These are phyloP conservation scores for Ascochyta pisi DNA, from an alignment of 2,329 filamentous ascomycete genomes.

Conservation along the genomic window DNA sequence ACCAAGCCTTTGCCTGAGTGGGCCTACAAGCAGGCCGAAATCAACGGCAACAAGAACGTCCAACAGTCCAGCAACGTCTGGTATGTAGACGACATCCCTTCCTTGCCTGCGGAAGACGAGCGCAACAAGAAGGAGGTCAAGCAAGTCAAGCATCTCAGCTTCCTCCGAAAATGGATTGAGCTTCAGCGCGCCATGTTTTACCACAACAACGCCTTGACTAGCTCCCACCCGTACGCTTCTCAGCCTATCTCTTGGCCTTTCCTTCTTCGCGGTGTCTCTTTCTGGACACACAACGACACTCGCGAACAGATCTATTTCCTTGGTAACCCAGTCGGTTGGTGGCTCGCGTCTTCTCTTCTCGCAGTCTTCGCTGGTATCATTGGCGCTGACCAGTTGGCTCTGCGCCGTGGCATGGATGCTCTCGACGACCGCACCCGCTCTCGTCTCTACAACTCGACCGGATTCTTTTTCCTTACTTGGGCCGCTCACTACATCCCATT, in stretches of 20 bases:
- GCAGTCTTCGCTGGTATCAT: slow-evolving; percentile 94
- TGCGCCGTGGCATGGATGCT: slow-evolving; percentile 90
- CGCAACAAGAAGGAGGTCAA: slow-evolving; percentile 78
- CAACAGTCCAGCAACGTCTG: slow-evolving; percentile 90
- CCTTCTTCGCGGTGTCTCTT: slow-evolving; percentile 93
- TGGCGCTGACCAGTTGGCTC: slow-evolving; percentile 89
- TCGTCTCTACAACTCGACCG: slow-evolving; percentile 96
- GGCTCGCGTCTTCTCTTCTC: slow-evolving; percentile 89
- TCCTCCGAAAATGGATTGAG: slow-evolving; percentile 94
- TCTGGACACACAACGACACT: slow-evolving; percentile 98
- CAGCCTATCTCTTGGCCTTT: slow-evolving; percentile 98
- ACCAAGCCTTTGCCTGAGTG: slow-evolving; percentile 94
- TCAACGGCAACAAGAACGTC: slow-evolving; percentile 98
- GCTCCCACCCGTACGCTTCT: slow-evolving; percentile 94
- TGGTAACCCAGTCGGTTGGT: slow-evolving; percentile 96
- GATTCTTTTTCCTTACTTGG: slow-evolving; percentile 99
- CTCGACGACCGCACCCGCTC: slow-evolving; percentile 93
- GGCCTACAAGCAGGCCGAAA: slow-evolving; percentile 96
- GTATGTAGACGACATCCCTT: slow-evolving; percentile 91
- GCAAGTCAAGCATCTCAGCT: slow-evolving; percentile 83
- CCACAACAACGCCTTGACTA: slow-evolving; percentile 98
- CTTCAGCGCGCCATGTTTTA: slow-evolving; percentile 98
- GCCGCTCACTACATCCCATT: slow-evolving; percentile 97
- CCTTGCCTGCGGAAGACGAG: slow-evolving; percentile 71
- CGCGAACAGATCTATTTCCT: slow-evolving; percentile 98